Base-by-base conservation (phyloP, 495 filamentous ascomycete species). In the Aspergillus sclerotioniger region DNA sequence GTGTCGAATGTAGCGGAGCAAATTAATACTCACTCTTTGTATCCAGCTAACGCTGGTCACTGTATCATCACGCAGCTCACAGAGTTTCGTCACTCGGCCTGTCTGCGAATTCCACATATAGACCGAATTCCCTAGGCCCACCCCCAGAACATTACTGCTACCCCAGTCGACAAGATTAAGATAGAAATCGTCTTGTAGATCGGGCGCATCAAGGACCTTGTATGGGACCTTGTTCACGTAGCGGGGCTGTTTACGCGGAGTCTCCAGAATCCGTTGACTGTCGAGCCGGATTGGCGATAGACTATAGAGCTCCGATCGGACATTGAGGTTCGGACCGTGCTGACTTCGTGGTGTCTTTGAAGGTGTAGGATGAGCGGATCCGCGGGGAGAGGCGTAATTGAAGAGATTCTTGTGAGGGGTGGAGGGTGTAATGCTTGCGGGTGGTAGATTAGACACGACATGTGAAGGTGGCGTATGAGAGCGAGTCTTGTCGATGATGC, bases 1-100 rank as follows among this genome's bases (percentile, higher is more conserved):
- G 49, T 32, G 1, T n/a, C 13, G 7, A 33, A n/a, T 12, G 33
- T 21, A 15, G n/a, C n/a, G n/a, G n/a, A 8, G 48, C 47, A 25
- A 1, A 8, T 15, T 31, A 32, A 37, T 46, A 60, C 74, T 71
- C 71, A 85, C 83, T 57, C 87, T 76, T 69, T 98, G 94, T 59
- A 98, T 98, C 94, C 94, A 98, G 59, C 85, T 95, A 17, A 98
- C 94, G 61, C 91, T 96, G 9, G 94, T 98, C 3, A 98, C 92
- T 0, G 86, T 93, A 68, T 98, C 94, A 63, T 96, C 92, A 60
- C 87, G 86, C 10, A 98, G 80, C 44, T 96, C 92, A 69, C 95
- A 98, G 0, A 98, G 82, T 75, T 93, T 95, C 43, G 88, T 94
- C 15, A 98, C 94, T 35, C 85, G 78, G 51, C 93, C 92, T 3